Conservation (phyloP, 2,329 filamentous ascomycete species). For the Simplicillium aogashimaense region DNA sequence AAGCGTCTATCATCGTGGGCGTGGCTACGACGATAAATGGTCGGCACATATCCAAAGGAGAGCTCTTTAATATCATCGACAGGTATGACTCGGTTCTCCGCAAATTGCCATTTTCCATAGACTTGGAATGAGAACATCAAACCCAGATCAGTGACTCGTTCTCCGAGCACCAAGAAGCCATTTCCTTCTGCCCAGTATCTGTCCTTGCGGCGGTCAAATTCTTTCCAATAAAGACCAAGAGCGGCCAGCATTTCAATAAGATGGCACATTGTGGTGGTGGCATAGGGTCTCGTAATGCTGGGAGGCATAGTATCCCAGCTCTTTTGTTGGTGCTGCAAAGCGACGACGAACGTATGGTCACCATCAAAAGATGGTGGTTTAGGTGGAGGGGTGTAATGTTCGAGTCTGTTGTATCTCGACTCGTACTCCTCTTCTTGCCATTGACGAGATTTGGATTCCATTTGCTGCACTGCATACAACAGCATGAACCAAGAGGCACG, state of each 20-base stretch:
- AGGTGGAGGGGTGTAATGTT: constrained; percentile 10
- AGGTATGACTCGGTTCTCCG: constrained; percentile 41
- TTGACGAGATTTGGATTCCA: constrained; percentile 35
- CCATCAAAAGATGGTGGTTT: constrained; percentile 15
- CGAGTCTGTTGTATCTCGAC: constrained; percentile 10
- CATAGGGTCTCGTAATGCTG: constrained; percentile 36
- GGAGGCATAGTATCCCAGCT: constrained; percentile 44
- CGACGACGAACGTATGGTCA: constrained; percentile 32
- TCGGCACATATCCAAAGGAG: constrained; percentile 45
- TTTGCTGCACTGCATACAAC: constrained; percentile 37
- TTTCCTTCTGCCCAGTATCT: constrained; percentile 46
- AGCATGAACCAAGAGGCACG: constrained; percentile 43
- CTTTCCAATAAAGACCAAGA: constrained; percentile 48
- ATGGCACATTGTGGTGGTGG: constrained; percentile 45
- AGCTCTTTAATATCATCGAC: constrained; percentile 42
- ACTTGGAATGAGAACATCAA: constrained; percentile 44
- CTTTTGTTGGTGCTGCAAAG: constrained; percentile 34
- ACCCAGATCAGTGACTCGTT: constrained; percentile 36
- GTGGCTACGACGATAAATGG: constrained; percentile 32
- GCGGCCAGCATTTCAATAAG: constrained; percentile 43
- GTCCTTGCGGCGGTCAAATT: constrained; percentile 41
- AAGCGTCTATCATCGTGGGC: constrained; percentile 28
- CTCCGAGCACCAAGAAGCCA: constrained; percentile 39
- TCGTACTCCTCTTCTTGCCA: constrained; percentile 32
- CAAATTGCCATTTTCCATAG: constrained; percentile 36